phyloP scores from a whole-genome alignment of 148 eudicot species.

The Fagopyrum tataricum region DNA sequence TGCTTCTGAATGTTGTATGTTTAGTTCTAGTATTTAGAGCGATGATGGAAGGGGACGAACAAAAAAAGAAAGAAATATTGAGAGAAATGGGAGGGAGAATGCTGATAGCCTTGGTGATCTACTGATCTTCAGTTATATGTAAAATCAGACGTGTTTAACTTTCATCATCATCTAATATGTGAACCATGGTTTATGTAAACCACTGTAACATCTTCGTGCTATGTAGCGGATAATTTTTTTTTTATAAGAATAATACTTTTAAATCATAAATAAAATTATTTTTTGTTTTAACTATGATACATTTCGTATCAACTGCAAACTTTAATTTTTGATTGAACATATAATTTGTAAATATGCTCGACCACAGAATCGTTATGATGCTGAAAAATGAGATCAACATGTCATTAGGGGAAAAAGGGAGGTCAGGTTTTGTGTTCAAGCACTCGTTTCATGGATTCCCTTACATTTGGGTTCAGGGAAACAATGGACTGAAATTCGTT shows the following conservation, averaged over 20 bases:
- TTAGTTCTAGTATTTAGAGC: slow-evolving; percentile 39
- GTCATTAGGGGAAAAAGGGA: too few relatives aligned
- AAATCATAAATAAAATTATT: not conserved
- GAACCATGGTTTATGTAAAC: slow-evolving; percentile 24
- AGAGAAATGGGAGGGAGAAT: not conserved
- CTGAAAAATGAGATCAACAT: too few relatives aligned
- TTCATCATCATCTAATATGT: slow-evolving; percentile 43
- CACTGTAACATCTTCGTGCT: not conserved
- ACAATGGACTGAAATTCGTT: too few relatives aligned
- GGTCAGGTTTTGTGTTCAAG: too few relatives aligned
- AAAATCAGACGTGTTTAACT: slow-evolving; percentile 41
- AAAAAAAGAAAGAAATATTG: slow-evolving; percentile 21
- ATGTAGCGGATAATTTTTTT: not conserved
- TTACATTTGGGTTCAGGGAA: too few relatives aligned
- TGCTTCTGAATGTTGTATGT: slow-evolving; percentile 25
- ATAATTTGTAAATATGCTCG: too few relatives aligned
- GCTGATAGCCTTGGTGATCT: slow-evolving; percentile 22
- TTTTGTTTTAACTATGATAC: not conserved
- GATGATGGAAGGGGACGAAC: slow-evolving; percentile 24
- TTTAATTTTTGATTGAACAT: too few relatives aligned
- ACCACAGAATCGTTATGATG: too few relatives aligned
- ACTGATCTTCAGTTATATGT: slow-evolving; percentile 41
- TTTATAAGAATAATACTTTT: not conserved
- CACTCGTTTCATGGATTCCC: too few relatives aligned
- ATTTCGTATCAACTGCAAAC: not conserved